Base-by-base conservation (phyloP, 148 eudicot species). In the Rhododendron williamsianum region DNA sequence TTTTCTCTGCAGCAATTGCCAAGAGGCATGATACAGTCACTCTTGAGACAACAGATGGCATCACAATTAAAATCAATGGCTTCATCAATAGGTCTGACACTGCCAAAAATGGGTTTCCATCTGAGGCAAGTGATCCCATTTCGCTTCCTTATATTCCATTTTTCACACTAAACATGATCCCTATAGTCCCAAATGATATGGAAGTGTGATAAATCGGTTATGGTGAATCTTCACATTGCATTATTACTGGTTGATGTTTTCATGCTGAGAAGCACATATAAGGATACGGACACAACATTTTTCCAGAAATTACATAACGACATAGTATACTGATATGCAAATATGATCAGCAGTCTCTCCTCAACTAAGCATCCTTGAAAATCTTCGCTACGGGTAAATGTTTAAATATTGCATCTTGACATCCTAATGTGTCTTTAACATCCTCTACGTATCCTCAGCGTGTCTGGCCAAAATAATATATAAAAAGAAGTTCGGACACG, bases 1-100 rank as follows among this genome's bases (percentile, higher is more conserved):
- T 89, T 81, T 25, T 30, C 72, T 90, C 94, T 88, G 80, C 88
- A 67, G 84, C 91, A 67, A 90, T 90, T 84, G 87, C 78, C 81
- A 93, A 91, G 86, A 92, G 92, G 83, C 92, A 85, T 86, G 92
- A 91, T 74, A 52, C 86, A 52, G 88, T 88, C 72, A 92, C 93
- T 80, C 88, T 94, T 84, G 92, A 91, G 88, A 89, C 94, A 16
- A 89, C 77, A 43, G 94, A 94, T 88, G 94, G 94, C 87, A 65
- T 91, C 69, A 89, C 88, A 25, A 51, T 94, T 82, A 78, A 81
- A 38, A 60, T 95, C 80, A 86, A 82, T 78, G 92, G 94, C 60
- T 85, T 84, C 76, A 86, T 95, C 41, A 92, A 91, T 89, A 87
- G 76, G 89, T 84, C 86, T 60, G 91, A 86, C 77, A 86, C 96